Evolutionary conservation across 2,329 filamentous ascomycete genomes (phyloP).

Genomic region (Aspergillus jensenii): DNA sequence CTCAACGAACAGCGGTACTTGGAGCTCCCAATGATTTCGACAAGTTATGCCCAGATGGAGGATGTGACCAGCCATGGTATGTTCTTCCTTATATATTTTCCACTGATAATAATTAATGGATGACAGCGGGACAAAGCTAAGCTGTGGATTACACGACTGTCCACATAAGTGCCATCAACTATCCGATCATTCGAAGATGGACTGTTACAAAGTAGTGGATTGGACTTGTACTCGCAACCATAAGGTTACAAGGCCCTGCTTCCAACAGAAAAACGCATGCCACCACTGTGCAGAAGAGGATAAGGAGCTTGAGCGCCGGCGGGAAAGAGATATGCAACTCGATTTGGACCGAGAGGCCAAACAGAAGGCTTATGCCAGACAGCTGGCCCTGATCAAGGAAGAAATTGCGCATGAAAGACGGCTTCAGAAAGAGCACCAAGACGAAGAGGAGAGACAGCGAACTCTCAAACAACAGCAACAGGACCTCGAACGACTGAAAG

Average conservation of each 20-base stretch:
- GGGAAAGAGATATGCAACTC: constrained; percentile 51
- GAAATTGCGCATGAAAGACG: constrained; percentile 23
- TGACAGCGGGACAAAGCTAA: constrained; percentile 46
- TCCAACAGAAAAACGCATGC: constrained; percentile 44
- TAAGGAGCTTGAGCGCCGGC: constrained; percentile 43
- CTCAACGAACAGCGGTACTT: constrained; percentile 49
- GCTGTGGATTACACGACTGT: constrained; percentile 62
- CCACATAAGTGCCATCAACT: constrained; percentile 62
- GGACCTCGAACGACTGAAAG: constrained; percentile 19
- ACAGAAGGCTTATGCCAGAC: constrained; percentile 19
- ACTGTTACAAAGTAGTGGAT: constrained; percentile 45
- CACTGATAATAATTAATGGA: neutral
- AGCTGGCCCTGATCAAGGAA: constrained; percentile 25
- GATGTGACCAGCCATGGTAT: constrained; percentile 65
- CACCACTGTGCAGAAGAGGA: constrained; percentile 54
- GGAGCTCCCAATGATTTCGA: constrained; percentile 59
- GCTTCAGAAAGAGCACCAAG: constrained; percentile 16
- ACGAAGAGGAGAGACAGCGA: constrained; percentile 20
- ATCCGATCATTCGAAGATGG: constrained; percentile 57
- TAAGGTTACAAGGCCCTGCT: constrained; percentile 49
- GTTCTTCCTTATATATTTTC: constrained; percentile 20
- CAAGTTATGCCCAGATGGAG: constrained; percentile 65
- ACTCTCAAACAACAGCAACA: constrained; percentile 20
- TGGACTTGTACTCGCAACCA: constrained; percentile 57
- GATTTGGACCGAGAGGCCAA: constrained; percentile 32